Conservation (phyloP, 2,329 filamentous ascomycete genomes). For the Didymella pinodella region DNA sequence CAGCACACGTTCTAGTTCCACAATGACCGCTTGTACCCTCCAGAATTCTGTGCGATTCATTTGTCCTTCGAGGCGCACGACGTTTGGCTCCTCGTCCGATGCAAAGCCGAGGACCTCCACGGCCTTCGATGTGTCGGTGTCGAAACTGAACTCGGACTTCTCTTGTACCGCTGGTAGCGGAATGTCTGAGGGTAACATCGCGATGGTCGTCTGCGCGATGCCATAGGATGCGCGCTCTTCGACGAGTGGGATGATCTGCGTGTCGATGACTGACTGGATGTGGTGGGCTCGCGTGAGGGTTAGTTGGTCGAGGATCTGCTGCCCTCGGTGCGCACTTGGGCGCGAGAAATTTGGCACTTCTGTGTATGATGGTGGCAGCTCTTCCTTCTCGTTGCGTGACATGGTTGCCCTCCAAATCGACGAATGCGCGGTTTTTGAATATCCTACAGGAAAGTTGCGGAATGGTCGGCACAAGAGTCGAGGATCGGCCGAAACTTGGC, state of each 20-base stretch:
- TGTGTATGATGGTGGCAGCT: constrained; percentile 38
- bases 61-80: constrained; percentile 52
- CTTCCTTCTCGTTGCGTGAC: constrained; percentile 25
- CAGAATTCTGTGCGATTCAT: constrained; percentile 56
- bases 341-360: constrained; percentile 27
- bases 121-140: constrained; percentile 25
- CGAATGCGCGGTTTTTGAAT: background rate
- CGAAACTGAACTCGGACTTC: constrained; percentile 46
- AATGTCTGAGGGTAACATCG: constrained; percentile 56
- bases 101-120: constrained; percentile 53
- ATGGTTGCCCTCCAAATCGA: constrained; percentile 9
- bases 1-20: constrained; percentile 51
- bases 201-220: constrained; percentile 54
- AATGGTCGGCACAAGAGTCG: background rate
- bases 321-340: constrained; percentile 28
- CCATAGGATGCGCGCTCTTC: constrained; percentile 51
- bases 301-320: constrained; percentile 48
- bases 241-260: constrained; percentile 54
- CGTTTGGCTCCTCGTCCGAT: constrained; percentile 50
- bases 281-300: constrained; percentile 51
- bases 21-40: constrained; percentile 52
- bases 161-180: constrained; percentile 32
- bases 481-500: too few species aligned
- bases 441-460: background rate
- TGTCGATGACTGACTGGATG: constrained; percentile 51